A percentile compares a stretch with the other conserved stretches of the same genome.
These are phyloP conservation scores for Arachis stenosperma DNA, from an alignment of 306 rosid species.

Conservation along the genomic window DNA sequence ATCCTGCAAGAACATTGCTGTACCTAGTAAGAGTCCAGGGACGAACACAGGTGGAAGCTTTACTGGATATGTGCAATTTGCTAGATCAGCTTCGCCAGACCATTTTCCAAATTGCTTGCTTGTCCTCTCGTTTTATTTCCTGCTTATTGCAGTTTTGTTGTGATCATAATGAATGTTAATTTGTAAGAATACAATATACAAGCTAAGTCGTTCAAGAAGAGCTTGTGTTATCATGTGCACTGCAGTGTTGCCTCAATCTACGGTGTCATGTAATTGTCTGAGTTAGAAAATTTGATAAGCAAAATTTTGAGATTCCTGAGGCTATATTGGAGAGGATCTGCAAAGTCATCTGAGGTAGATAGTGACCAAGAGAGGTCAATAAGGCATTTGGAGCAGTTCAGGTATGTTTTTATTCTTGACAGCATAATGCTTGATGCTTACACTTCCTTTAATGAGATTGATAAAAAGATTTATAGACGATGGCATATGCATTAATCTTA, in stretches of 20 bases:
- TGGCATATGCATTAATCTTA: slow-evolving; percentile 17
- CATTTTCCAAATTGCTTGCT: slow-evolving; percentile 45
- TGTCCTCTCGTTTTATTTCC: slow-evolving; percentile 49
- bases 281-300: slow-evolving; percentile 44
- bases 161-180: slow-evolving; percentile 37
- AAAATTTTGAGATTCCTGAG: slow-evolving; percentile 39
- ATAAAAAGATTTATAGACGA: slow-evolving; percentile 21
- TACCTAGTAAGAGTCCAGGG: slow-evolving; percentile 57
- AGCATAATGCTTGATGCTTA: slow-evolving; percentile 15
- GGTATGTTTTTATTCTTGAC: slow-evolving; percentile 51
- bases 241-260: slow-evolving; percentile 46
- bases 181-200: slow-evolving; percentile 33
- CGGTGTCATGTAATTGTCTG: slow-evolving; percentile 44
- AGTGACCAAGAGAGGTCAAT: slow-evolving; percentile 42
- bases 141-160: slow-evolving; percentile 48
- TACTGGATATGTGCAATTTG: slow-evolving; percentile 87
- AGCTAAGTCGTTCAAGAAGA: slow-evolving; percentile 34
- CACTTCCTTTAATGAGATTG: slow-evolving; percentile 19
- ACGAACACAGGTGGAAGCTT: slow-evolving; percentile 73
- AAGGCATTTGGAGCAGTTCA: slow-evolving; percentile 42
- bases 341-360: slow-evolving; percentile 44
- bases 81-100: slow-evolving; percentile 58
- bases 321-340: slow-evolving; percentile 48
- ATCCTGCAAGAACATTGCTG: slow-evolving; percentile 77
- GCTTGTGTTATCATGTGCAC: slow-evolving; percentile 41